These are phyloP conservation scores for Nemania bipapillata DNA, from an alignment of 2,329 filamentous ascomycete genomes.

Conservation along the genomic window DNA sequence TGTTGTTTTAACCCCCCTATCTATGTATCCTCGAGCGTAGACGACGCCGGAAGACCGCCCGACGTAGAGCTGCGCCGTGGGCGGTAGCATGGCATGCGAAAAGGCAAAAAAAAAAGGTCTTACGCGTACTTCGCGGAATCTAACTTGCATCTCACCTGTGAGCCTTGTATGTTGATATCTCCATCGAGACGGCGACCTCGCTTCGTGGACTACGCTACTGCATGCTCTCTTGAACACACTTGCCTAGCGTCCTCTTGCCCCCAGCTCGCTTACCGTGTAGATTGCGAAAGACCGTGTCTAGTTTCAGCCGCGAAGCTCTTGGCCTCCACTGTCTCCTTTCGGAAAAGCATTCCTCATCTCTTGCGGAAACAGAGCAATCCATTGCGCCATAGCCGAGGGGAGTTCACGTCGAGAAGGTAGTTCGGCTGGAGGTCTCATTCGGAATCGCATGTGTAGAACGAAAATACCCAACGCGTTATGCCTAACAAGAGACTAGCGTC, in stretches of 20 bases:
- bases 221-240: not conserved
- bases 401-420: not conserved
- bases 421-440: not conserved
- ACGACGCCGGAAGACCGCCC: not conserved
- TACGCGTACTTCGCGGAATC: not conserved
- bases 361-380: slow-evolving; percentile 17
- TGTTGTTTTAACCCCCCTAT: not conserved
- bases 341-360: slow-evolving; percentile 13
- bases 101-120: not conserved
- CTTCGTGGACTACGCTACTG: slow-evolving; percentile 2
- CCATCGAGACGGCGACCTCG: slow-evolving; percentile 5
- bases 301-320: slow-evolving; percentile 31
- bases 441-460: not conserved
- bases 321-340: slow-evolving; percentile 20
- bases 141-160: not conserved
- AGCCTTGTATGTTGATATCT: slow-evolving; percentile 25
- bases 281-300: slow-evolving; percentile 16
- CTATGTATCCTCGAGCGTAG: not conserved
- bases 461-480: not conserved
- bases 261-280: slow-evolving; percentile 32
- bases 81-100: not conserved
- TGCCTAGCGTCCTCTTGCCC: not conserved
- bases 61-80: not conserved
- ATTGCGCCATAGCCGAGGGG: slow-evolving; percentile 20
- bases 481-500: slow-evolving; percentile 4